These are phyloP conservation scores for Beverwykella pulmonaria DNA, from an alignment of 495 filamentous ascomycete species.

Conservation along the genomic window DNA sequence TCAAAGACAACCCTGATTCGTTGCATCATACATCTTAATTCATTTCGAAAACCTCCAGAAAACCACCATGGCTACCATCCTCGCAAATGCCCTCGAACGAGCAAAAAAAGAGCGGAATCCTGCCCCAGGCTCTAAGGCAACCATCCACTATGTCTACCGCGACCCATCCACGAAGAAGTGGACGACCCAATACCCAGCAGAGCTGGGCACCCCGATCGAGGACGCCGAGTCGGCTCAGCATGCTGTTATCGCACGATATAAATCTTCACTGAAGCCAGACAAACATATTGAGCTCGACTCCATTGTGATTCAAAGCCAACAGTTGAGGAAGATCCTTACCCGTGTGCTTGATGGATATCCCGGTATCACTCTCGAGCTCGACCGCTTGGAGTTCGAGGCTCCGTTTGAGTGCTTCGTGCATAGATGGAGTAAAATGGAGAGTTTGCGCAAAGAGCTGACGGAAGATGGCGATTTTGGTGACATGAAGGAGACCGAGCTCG, in stretches of 20 bases:
- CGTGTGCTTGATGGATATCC: constrained; percentile 63
- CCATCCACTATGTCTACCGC: constrained; percentile 7
- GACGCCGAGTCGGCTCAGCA: constrained; percentile 54
- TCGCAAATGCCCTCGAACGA: neutral
- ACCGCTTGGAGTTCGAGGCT: constrained; percentile 59
- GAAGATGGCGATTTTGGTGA: neutral
- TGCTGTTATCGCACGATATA: constrained; percentile 56
- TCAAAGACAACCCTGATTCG: no score
- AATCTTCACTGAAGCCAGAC: constrained; percentile 56
- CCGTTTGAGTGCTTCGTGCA: constrained; percentile 68
- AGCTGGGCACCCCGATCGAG: constrained; percentile 45
- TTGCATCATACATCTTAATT: no score
- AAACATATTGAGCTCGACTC: constrained; percentile 63
- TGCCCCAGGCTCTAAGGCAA: neutral
- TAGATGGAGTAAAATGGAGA: constrained; percentile 59
- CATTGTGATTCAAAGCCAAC: constrained; percentile 66
- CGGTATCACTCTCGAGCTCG: constrained; percentile 64
- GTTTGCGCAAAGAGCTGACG: constrained; percentile 37
- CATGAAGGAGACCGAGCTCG: constrained; percentile 44
- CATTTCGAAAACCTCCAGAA: no score
- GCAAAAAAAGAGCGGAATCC: neutral
- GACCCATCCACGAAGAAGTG: constrained; percentile 9
- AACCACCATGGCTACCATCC: neutral
- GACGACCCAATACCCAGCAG: constrained; percentile 7
- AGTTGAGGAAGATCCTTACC: constrained; percentile 59